A percentile compares a stretch with the other conserved stretches of the same genome.
Conservation (phyloP, 2,329 filamentous ascomycete genomes). For the Fusarium sp. region DNA sequence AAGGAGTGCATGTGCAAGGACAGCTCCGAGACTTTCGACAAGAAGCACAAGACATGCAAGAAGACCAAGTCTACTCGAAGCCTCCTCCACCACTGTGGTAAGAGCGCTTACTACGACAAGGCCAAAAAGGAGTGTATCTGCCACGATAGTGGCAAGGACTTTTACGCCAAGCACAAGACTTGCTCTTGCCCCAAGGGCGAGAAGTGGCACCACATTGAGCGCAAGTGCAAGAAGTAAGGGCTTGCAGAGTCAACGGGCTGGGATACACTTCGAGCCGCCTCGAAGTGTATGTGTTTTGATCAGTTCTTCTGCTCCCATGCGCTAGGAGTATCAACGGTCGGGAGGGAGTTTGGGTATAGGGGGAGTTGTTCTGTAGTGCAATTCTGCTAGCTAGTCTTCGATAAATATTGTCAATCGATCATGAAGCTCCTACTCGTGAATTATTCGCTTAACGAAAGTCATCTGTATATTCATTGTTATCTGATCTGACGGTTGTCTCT, state of each 20-base stretch:
- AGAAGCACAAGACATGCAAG: neutral
- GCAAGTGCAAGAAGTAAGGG: constrained; percentile 14
- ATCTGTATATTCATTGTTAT: neutral
- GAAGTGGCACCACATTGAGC: constrained; percentile 25
- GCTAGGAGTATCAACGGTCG: neutral
- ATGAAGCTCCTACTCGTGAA: neutral
- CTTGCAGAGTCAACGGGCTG: neutral
- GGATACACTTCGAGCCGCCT: neutral
- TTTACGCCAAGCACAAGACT: constrained; percentile 16
- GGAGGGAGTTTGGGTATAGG: neutral
- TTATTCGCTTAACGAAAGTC: fast-evolving
- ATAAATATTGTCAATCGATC: neutral
- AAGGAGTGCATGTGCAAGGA: neutral
- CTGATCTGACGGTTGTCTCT: neutral
- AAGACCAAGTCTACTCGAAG: neutral
- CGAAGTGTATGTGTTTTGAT: neutral
- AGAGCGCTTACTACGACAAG: constrained; percentile 10
- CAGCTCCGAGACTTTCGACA: neutral
- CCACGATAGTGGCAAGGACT: constrained; percentile 24
- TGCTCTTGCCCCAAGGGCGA: constrained; percentile 30
- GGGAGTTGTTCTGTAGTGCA: neutral
- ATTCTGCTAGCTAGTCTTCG: neutral
- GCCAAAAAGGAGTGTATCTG: constrained; percentile 11
- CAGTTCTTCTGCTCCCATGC: neutral
- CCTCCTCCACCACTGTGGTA: constrained; percentile 24